Conservation (phyloP, 768 basidiomycete genomes). For the Lentinus brumalis region DNA sequence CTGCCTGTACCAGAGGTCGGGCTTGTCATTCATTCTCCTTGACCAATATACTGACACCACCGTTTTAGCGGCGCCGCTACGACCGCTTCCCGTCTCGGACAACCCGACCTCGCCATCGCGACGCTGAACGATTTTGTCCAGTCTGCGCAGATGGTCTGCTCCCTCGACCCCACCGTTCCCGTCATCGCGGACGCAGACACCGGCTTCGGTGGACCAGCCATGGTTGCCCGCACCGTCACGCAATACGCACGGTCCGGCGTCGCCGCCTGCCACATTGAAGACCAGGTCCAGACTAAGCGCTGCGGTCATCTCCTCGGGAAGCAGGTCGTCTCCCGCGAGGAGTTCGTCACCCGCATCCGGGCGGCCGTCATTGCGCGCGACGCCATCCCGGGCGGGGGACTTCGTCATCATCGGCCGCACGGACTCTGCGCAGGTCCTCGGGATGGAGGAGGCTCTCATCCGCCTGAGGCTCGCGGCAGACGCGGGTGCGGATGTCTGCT, state of each 20-base stretch:
- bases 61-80: conserved; percentile 67
- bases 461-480: conserved; percentile 72
- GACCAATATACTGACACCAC: not conserved
- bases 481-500: conserved; percentile 78
- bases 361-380: conserved; percentile 80
- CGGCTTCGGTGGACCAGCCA: conserved; percentile 76
- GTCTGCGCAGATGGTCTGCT: conserved; percentile 72
- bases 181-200: conserved; percentile 84
- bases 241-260: conserved; percentile 71
- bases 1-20: conserved; percentile 74
- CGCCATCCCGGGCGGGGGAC: conserved; percentile 68
- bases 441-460: conserved; percentile 73
- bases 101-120: conserved; percentile 79
- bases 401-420: conserved; percentile 80
- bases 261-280: conserved; percentile 78
- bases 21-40: not conserved
- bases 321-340: conserved; percentile 79
- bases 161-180: conserved; percentile 62
- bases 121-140: conserved; percentile 78
- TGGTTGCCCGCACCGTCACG: conserved; percentile 74
- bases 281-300: conserved; percentile 81
- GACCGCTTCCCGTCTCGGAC: conserved; percentile 75
- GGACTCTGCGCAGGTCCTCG: conserved; percentile 76
- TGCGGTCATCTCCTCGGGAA: conserved; percentile 82
- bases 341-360: conserved; percentile 71